A percentile compares a stretch with the other conserved stretches of the same genome.
Conservation (phyloP, 768 basidiomycete genomes). For the Exidia glandulosa region DNA sequence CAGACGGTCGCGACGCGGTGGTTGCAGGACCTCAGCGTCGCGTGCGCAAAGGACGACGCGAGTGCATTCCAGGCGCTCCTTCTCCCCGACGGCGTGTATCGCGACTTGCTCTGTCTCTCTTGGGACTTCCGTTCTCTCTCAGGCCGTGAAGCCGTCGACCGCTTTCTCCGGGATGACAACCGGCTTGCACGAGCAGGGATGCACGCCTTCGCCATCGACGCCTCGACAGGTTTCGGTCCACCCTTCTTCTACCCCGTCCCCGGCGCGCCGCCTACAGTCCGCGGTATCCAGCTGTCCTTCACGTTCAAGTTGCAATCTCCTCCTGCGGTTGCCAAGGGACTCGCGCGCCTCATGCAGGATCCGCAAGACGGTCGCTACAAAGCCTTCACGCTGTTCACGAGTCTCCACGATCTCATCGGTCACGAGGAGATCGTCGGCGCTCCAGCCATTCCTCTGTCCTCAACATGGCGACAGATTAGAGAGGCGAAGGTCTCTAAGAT, state of each 20-base stretch:
- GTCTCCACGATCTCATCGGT: conserved; percentile 23
- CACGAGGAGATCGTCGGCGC: conserved; percentile 15
- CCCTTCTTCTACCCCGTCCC: conserved; percentile 5
- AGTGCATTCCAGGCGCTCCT: not conserved
- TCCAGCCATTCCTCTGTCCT: not conserved
- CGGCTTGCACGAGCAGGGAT: conserved; percentile 11
- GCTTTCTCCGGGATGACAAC: conserved; percentile 6
- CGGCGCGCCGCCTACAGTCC: conserved; percentile 7
- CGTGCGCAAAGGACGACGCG: not conserved
- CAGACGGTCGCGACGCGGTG: not conserved
- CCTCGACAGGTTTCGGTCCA: conserved; percentile 11
- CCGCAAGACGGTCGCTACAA: conserved; percentile 20
- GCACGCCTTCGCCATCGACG: conserved; percentile 18
- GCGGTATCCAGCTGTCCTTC: conserved; percentile 26
- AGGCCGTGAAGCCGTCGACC: conserved; percentile 23
- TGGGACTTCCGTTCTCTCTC: conserved; percentile 31
- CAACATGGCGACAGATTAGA: not conserved
- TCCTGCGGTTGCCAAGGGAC: conserved; percentile 23
- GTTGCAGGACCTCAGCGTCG: not conserved
- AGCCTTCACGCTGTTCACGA: conserved; percentile 26
- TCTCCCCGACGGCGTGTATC: conserved; percentile 2
- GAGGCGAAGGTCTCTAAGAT: not conserved
- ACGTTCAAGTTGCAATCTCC: conserved; percentile 21
- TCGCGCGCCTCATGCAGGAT: conserved; percentile 19
- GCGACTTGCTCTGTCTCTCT: conserved; percentile 32